Base-by-base conservation (phyloP, 192 early-diverging fungal species). In the Kickxella alabastrina region DNA sequence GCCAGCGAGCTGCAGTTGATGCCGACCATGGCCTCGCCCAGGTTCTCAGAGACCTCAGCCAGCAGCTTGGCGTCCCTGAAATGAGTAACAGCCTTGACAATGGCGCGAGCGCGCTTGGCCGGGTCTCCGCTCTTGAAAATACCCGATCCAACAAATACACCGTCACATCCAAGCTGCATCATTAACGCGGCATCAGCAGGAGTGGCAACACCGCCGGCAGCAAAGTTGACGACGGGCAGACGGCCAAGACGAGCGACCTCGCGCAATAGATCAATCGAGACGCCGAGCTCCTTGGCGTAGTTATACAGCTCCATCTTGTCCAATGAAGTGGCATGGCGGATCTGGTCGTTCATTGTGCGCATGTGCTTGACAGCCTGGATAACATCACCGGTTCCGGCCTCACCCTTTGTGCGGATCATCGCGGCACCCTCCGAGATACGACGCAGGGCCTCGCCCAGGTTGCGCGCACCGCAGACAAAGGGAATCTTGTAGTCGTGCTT, bases 121-220 rank as follows among this genome's bases (percentile, higher is more conserved):
- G 96, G 93, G 68, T 97, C 88, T 23, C 87, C 85, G 47, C 81
- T 84, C 78, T 95, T 96, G 82, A 99, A 99, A 78, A 99, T 93
- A 46, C 94, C 93, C 21, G 92, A 94, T 37, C 93, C 93, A 38
- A 99, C 94, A 80, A 99, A 95, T 54, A 91, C 93, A 79, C 96
- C 96, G 76, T 96, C 93, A 77, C 92, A 91, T 34, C 96, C 96
- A 37, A 96, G 80, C 80, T 97, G 93, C 94, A 99, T 99, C 94
- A 99, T 96, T 57, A 99, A 57, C 10, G 93, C 96, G 45, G 94
- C 96, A 82, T 99, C 96, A 21, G 94, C 94, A 22, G 96, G 96
- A 28, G 96, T 99, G 15, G 96, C 94, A 58, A 97, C 83, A 75
- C 92, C 94, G 53, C 90, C 93, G 31, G 93, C 93, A 54, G 96